phyloP scores from a whole-genome alignment of 495 filamentous ascomycete genomes.

The Pseudoneurospora amorphoporcata region DNA sequence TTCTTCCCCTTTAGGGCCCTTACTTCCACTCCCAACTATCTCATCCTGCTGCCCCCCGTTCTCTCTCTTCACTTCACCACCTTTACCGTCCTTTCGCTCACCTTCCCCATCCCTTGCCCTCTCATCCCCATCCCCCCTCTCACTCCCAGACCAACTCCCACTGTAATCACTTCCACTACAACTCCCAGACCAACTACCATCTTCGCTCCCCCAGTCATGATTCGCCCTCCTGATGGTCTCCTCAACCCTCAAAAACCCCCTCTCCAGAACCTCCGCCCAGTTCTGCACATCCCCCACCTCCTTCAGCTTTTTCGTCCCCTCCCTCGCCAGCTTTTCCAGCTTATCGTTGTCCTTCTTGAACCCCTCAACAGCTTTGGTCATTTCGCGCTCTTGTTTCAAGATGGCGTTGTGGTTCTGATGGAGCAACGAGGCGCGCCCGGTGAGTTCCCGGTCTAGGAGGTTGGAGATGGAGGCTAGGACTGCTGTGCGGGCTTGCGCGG shows the following conservation, averaged over 20 bases:
- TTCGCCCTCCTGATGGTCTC: conserved; percentile 66
- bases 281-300: conserved; percentile 95
- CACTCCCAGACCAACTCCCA: conserved; percentile 21
- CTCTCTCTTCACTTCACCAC: neutral
- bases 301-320: conserved; percentile 65
- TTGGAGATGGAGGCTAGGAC: conserved; percentile 70
- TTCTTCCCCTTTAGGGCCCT: neutral
- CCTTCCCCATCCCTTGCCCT: conserved; percentile 1
- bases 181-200: conserved; percentile 16
- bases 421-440: conserved; percentile 62
- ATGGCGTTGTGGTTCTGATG: conserved; percentile 63
- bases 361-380: conserved; percentile 52
- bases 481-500: conserved; percentile 57
- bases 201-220: conserved; percentile 19
- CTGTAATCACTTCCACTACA: conserved; percentile 16
- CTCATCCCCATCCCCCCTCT: conserved; percentile 12
- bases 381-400: conserved; percentile 58
- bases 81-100: conserved; percentile 2
- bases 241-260: conserved; percentile 79
- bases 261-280: conserved; percentile 93
- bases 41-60: neutral
- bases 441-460: conserved; percentile 61
- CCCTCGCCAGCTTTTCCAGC: conserved; percentile 56
- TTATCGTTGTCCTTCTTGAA: conserved; percentile 62
- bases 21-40: neutral